Percentiles rank a stretch among this genome's conserved stretches.
phyloP scores from a whole-genome alignment of 164 flowering plant genomes.

The Nymphaea colorata region DNA sequence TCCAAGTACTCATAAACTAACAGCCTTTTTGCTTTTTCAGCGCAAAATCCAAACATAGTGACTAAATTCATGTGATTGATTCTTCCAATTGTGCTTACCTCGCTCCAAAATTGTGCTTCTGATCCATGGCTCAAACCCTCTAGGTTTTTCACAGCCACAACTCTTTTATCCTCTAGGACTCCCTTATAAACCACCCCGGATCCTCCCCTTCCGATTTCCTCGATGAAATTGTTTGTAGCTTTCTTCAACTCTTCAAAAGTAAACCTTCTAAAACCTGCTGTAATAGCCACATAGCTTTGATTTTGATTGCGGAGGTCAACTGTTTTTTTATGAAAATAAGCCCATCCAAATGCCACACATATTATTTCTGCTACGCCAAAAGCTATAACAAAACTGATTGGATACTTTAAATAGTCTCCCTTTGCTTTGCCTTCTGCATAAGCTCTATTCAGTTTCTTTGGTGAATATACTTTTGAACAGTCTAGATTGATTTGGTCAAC shows the following conservation, averaged over 20 bases:
- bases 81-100: no score
- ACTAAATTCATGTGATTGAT: no score
- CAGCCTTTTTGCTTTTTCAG: no score
- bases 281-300: slow-evolving; percentile 9
- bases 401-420: not conserved
- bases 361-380: slow-evolving; percentile 7
- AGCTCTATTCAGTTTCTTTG: not conserved
- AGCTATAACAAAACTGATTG: slow-evolving; percentile 3
- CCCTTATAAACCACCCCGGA: not conserved
- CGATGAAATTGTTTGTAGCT: slow-evolving; percentile 11
- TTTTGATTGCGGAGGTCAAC: not conserved
- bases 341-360: slow-evolving; percentile 9
- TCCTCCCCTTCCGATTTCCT: slow-evolving; percentile 14
- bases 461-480: not conserved
- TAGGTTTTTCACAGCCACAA: no score
- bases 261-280: slow-evolving; percentile 11
- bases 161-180: no score
- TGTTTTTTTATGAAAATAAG: slow-evolving; percentile 6
- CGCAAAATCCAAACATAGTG: no score
- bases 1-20: no score
- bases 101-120: no score
- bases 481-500: not conserved
- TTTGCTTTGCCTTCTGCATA: not conserved
- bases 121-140: no score
- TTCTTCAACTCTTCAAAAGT: slow-evolving; percentile 8